Percentiles rank a stretch among this genome's conserved stretches.
These are phyloP conservation scores for Eucalyptus lansdowneana DNA, from an alignment of 345 rosid genomes.

Conservation along the genomic window DNA sequence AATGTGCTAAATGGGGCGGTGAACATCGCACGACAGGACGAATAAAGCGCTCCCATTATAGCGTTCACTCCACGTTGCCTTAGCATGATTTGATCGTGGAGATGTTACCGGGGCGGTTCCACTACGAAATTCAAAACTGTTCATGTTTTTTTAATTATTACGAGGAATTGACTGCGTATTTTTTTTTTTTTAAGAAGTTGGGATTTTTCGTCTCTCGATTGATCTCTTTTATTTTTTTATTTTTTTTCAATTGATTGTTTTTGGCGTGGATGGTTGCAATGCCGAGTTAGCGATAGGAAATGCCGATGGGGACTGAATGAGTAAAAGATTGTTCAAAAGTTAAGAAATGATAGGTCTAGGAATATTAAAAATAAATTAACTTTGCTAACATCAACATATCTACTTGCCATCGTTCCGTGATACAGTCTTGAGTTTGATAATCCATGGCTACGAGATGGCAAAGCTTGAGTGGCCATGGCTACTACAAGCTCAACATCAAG, in stretches of 20 bases:
- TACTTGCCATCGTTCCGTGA: rapidly evolving
- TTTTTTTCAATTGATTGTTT: neutral
- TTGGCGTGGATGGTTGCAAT: neutral
- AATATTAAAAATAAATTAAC: neutral
- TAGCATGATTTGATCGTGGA: no score
- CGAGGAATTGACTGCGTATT: rapidly evolving
- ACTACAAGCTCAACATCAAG: neutral
- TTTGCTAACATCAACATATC: no score
- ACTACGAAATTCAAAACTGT: no score
- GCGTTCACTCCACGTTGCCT: no score
- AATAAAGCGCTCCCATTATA: neutral
- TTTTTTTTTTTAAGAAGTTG: neutral
- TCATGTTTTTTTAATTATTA: no score
- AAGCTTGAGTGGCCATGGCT: neutral
- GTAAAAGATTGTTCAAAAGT: neutral
- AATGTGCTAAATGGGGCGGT: neutral
- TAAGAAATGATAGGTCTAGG: rapidly evolving
- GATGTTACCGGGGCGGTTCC: no score
- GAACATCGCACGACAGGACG: neutral
- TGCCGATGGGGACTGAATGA: rapidly evolving
- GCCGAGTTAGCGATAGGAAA: rapidly evolving
- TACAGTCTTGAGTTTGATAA: rapidly evolving
- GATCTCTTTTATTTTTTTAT: neutral
- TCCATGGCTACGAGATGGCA: rapidly evolving
- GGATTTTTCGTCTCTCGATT: neutral